phyloP scores from a whole-genome alignment of 805 yeast species.

The Myxozyma udenii region DNA sequence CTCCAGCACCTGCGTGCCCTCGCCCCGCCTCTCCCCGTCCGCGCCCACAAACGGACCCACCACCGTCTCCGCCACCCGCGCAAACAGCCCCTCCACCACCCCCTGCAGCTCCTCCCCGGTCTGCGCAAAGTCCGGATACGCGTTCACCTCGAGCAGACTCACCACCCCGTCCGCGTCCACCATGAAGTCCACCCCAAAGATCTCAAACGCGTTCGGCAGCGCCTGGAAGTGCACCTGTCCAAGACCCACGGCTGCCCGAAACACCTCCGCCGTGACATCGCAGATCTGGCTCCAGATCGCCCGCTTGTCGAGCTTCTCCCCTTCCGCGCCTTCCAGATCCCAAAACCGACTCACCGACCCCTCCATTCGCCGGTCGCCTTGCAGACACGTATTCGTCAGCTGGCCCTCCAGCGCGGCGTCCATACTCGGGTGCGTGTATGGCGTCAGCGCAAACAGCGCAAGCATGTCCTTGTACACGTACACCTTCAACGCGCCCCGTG shows the following conservation, averaged over 20 bases:
- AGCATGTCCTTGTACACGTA: constrained; percentile 77
- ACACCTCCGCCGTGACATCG: constrained; percentile 63
- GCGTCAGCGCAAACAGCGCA: constrained; percentile 68
- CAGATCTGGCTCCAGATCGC: constrained; percentile 55
- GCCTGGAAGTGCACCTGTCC: constrained; percentile 87
- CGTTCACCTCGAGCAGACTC: constrained; percentile 75
- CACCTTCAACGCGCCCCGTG: constrained; percentile 70
- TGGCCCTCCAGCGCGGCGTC: constrained; percentile 62
- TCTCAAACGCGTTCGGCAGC: constrained; percentile 73
- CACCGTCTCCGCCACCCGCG: constrained; percentile 13
- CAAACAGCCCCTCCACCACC: constrained; percentile 44
- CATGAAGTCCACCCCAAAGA: constrained; percentile 85
- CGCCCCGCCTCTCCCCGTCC: neutral
- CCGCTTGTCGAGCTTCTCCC: constrained; percentile 30
- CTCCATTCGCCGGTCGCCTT: constrained; percentile 46
- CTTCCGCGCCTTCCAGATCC: constrained; percentile 36
- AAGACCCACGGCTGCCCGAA: constrained; percentile 73
- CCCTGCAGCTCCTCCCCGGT: constrained; percentile 75
- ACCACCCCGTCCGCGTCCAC: constrained; percentile 58
- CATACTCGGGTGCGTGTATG: constrained; percentile 45
- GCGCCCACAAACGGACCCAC: constrained; percentile 22
- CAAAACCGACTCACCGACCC: constrained; percentile 64
- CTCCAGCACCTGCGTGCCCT: neutral
- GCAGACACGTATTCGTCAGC: constrained; percentile 90
- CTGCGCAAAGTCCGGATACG: constrained; percentile 96